Base-by-base conservation (phyloP, 768 basidiomycete species). In the Cantharellus cinnabarinus region DNA sequence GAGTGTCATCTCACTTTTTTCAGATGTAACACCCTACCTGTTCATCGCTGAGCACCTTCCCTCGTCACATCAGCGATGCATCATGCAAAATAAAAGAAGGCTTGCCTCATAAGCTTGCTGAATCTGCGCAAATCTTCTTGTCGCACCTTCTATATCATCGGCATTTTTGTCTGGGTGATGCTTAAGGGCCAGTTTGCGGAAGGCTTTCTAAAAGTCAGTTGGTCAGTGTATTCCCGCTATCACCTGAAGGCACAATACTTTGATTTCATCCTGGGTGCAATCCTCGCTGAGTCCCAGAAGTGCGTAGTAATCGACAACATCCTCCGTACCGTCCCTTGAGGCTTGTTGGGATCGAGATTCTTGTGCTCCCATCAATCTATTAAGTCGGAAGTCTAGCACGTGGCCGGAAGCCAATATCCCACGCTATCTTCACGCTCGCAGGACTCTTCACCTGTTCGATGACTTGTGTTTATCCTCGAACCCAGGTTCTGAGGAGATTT, bases 91-190 rank as follows among this genome's bases (percentile, higher is more conserved):
- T 41, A 4, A 15, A 35, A 41, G 39, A n/a, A 52, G 38, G 67
- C 77, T 56, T 63, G 86, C 91, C 76, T 98, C 95, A 66, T 98
- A 98, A 3, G 95, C 95, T 66, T 94, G 88, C 65, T 98, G 95
- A 4, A 99, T 71, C 15, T 78, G 71, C 1, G 93, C 84, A 67
- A 98, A 99, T 7, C 83, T 78, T 64, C 84, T 74, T 0, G 90
- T 98, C 0, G 95, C 81, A 42, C 79, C 88, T 63, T 94, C 89
- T 2, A 85, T 69, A 65, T 94, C 82, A 62, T 81, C 75, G 52
- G 77, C 73, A 66, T 97, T 97, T 71, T 97, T 61, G 54, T 64
- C 63, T 2, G 63, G 63, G 42, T 66, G 66, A 56, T 66, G 63
- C 37, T 61, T 29, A 5, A 66, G 60, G 2, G 66, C 66, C 5